Percentiles rank a stretch among this genome's conserved stretches.
These are phyloP conservation scores for Lichtheimia hyalospora DNA, from an alignment of 371 early-diverging fungal genomes.

Conservation along the genomic window DNA sequence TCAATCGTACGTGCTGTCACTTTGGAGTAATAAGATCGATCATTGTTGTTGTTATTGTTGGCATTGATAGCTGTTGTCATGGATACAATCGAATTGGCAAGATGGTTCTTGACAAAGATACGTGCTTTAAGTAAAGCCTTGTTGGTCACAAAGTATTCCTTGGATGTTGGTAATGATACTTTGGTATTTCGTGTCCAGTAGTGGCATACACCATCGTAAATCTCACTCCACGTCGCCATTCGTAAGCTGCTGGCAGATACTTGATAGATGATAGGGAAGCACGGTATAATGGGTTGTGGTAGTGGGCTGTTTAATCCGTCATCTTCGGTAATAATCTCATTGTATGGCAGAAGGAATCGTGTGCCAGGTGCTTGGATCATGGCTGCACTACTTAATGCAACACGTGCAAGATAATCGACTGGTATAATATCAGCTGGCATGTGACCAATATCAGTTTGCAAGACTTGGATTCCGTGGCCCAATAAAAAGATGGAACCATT, in stretches of 20 bases:
- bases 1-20: slow-evolving; percentile 31
- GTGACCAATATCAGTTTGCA: slow-evolving; percentile 39
- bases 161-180: slow-evolving; percentile 24
- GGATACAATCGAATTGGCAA: slow-evolving; percentile 34
- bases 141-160: slow-evolving; percentile 42
- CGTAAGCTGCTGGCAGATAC: slow-evolving; percentile 28
- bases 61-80: slow-evolving; percentile 24
- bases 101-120: slow-evolving; percentile 40
- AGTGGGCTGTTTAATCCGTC: slow-evolving; percentile 22
- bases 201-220: slow-evolving; percentile 32
- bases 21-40: background rate
- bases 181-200: slow-evolving; percentile 49
- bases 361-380: slow-evolving; percentile 31
- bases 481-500: slow-evolving; percentile 39
- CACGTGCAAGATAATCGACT: slow-evolving; percentile 47
- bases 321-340: slow-evolving; percentile 29
- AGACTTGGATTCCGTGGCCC: slow-evolving; percentile 38
- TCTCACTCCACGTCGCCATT: slow-evolving; percentile 29
- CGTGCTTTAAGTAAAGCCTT: slow-evolving; percentile 38
- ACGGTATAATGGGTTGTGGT: slow-evolving; percentile 24
- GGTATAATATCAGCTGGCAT: slow-evolving; percentile 55
- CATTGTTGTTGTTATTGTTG: slow-evolving; percentile 12
- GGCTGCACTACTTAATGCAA: slow-evolving; percentile 35
- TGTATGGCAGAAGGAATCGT: slow-evolving; percentile 44
- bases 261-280: slow-evolving; percentile 48